phyloP scores from a whole-genome alignment of 2,329 filamentous ascomycete species.

The Metarhizium robertsii region DNA sequence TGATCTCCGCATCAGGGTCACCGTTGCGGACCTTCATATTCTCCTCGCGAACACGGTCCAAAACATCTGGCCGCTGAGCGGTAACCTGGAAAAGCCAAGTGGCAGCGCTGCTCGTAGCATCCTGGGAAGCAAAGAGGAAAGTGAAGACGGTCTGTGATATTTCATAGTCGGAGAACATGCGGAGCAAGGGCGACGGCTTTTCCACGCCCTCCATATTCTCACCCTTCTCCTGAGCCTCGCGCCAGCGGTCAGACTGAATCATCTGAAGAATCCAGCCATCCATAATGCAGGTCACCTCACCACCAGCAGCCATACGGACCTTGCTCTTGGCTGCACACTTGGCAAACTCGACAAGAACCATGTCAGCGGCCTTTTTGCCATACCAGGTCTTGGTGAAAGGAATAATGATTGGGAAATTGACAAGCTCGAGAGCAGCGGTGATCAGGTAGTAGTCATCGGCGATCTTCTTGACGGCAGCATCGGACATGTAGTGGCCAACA shows the following conservation, averaged over 20 bases:
- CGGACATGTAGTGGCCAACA: slow-evolving; percentile 88
- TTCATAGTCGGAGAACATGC: slow-evolving; percentile 82
- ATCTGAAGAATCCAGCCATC: slow-evolving; percentile 89
- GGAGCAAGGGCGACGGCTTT: slow-evolving; percentile 76
- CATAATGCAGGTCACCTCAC: slow-evolving; percentile 84
- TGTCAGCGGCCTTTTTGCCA: slow-evolving; percentile 88
- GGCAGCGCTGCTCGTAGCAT: slow-evolving; percentile 85
- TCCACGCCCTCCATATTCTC: slow-evolving; percentile 56
- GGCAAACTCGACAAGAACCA: slow-evolving; percentile 81
- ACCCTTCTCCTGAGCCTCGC: slow-evolving; percentile 66
- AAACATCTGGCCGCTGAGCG: slow-evolving; percentile 85
- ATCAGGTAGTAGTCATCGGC: slow-evolving; percentile 96
- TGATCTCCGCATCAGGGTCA: slow-evolving; percentile 59
- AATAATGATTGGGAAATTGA: slow-evolving; percentile 96
- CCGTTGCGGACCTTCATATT: slow-evolving; percentile 70
- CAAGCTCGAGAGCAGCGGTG: slow-evolving; percentile 87
- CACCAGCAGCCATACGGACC: slow-evolving; percentile 81
- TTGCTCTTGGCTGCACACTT: slow-evolving; percentile 92
- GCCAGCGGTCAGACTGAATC: slow-evolving; percentile 75
- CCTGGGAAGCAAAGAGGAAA: slow-evolving; percentile 94
- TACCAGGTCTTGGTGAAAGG: slow-evolving; percentile 96
- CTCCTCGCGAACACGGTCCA: slow-evolving; percentile 86
- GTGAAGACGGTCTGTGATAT: slow-evolving; percentile 92
- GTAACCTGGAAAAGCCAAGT: slow-evolving; percentile 95
- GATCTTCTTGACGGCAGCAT: slow-evolving; percentile 86